Evolutionary conservation across 139 green algal genomes (phyloP), one percentile per base, ranked within the genome.

Genomic region (Prasinococcaceae sp.): DNA sequence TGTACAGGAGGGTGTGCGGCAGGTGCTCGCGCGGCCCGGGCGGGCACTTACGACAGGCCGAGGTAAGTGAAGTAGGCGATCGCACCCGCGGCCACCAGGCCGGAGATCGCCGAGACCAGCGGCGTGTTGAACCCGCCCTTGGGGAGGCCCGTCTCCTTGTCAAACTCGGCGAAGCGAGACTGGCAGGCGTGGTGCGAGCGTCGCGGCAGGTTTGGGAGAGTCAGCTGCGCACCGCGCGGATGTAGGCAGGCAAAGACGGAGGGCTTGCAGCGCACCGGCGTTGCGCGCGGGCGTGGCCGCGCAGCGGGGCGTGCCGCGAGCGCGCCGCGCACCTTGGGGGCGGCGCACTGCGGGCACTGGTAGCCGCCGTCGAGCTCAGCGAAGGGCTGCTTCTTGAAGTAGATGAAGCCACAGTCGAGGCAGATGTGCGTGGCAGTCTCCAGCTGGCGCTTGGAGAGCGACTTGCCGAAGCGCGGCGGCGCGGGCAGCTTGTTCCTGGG

Each of bases 371-470:
- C 39, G 43, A 79, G 55, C 58, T 81, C 53, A 17, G 56, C 54
- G 52, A 85, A 85, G 9, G 72, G 73, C 61, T 66, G 59, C 36
- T 80, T 53, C 32, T 76, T 60, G 37, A 62, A 51, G 75, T 93
- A 94, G 42, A 92, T 79, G 47, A 79, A 95, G 17, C 86, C 85
- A 52, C 90, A 94, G 75, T 93, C 88, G 17, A 79, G 70, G 69
- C 89, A 97, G 49, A 97, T 92, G 79, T 98, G 90, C 6, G 84
- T 88, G 28, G 90, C 90, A 3, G 78, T 69, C 37, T 81, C 83
- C 60, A 77, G 73, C 68, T 94, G 84, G 30, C 8, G 14, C 23
- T 20, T n/a, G 47, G 30, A 10, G 22, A 41, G 12, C 29, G 12
- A 17, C 26, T 54, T 0, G 0, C 43, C 47, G 9, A 42, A 42